Conservation (phyloP, 306 rosid genomes). For the Castanea mollissima region DNA sequence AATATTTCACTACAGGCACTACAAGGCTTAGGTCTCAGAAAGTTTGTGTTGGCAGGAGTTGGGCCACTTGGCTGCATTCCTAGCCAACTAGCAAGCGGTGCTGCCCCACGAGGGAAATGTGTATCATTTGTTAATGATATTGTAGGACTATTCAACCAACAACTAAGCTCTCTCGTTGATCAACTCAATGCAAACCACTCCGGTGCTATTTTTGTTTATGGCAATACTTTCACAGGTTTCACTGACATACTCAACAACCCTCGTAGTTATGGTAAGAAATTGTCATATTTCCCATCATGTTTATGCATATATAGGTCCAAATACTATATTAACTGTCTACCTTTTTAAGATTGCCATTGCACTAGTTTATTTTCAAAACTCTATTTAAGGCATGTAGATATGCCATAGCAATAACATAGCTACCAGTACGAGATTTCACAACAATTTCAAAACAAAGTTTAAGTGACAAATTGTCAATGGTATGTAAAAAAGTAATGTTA, state of each 20-base stretch:
- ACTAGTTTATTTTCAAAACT: no score
- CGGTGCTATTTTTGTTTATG: slow-evolving; percentile 31
- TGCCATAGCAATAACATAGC: no score
- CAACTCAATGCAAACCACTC: slow-evolving; percentile 19
- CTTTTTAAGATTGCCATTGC: no score
- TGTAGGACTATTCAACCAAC: slow-evolving; percentile 19
- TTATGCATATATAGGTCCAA: no score
- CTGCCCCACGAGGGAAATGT: slow-evolving; percentile 16
- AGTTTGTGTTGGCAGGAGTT: slow-evolving; percentile 31
- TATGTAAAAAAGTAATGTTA: no score
- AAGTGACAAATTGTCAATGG: no score
- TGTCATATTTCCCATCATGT: background rate
- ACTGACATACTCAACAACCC: slow-evolving; percentile 11
- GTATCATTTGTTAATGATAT: slow-evolving; percentile 5
- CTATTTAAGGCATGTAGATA: no score
- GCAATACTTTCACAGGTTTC: slow-evolving; percentile 15
- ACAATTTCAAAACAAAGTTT: no score
- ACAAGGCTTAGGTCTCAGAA: slow-evolving; percentile 33
- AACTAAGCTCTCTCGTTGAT: slow-evolving; percentile 31
- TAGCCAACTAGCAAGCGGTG: slow-evolving; percentile 20
- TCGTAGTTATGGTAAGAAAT: slow-evolving; percentile 30
- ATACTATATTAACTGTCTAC: no score
- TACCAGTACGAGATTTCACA: no score
- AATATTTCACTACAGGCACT: slow-evolving; percentile 8
- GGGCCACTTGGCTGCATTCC: slow-evolving; percentile 49